A percentile compares a stretch with the other conserved stretches of the same genome.
Conservation (phyloP, 371 early-diverging fungal genomes). For the Syncephalastrum monosporum region DNA sequence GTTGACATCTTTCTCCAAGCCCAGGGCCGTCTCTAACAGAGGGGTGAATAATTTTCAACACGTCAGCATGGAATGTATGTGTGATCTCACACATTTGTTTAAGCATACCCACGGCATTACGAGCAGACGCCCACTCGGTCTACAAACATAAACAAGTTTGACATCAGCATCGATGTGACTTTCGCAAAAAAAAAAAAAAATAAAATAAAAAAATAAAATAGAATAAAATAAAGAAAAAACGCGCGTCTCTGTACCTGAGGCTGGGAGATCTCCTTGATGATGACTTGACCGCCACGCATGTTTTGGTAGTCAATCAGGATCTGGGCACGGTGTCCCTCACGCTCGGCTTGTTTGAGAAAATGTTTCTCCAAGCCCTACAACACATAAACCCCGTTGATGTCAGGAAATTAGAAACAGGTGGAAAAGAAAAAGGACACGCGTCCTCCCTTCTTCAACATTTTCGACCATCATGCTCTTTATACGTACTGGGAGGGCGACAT, state of each 20-base stretch:
- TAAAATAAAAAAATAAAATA: no score
- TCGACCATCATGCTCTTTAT: not conserved
- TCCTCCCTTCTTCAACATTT: not conserved
- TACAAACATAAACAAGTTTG: slow-evolving; percentile 11
- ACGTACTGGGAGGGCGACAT: slow-evolving; percentile 52
- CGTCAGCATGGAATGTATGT: slow-evolving; percentile 1
- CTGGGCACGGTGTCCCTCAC: slow-evolving; percentile 44
- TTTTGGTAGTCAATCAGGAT: slow-evolving; percentile 61
- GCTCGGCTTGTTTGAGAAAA: slow-evolving; percentile 61
- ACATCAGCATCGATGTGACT: not conserved
- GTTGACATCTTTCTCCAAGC: slow-evolving; percentile 59
- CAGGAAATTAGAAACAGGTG: not conserved
- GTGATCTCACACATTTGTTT: no score
- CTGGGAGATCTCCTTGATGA: slow-evolving; percentile 33
- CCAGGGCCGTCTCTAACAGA: slow-evolving; percentile 32
- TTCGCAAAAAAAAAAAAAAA: not conserved
- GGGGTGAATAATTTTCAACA: not conserved
- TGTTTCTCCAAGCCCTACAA: slow-evolving; percentile 51
- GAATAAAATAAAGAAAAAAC: no score
- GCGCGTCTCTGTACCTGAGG: slow-evolving; percentile 26
- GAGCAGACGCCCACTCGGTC: slow-evolving; percentile 37
- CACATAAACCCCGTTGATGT: not conserved
- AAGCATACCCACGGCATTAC: slow-evolving; percentile 31
- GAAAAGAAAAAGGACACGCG: not conserved
- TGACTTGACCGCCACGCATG: slow-evolving; percentile 58